phyloP scores from a whole-genome alignment of 371 early-diverging fungal genomes.

The Dichotomocladium elegans region DNA sequence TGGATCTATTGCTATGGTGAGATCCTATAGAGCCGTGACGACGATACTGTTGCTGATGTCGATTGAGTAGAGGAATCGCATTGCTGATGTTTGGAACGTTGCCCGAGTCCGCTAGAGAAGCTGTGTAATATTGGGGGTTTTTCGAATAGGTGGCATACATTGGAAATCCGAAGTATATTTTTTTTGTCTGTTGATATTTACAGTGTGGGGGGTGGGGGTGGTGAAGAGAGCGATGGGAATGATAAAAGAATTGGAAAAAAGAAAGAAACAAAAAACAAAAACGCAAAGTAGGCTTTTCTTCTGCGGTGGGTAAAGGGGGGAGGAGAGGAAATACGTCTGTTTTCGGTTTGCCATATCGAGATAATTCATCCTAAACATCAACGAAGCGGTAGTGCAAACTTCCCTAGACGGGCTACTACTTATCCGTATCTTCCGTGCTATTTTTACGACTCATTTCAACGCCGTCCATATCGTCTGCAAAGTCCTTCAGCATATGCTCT shows the following conservation, averaged over 20 bases:
- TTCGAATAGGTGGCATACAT: constrained; percentile 5
- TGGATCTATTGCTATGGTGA: too few relatives aligned
- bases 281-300: too few relatives aligned
- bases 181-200: too few relatives aligned
- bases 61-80: neutral
- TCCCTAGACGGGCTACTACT: too few relatives aligned
- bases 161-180: neutral
- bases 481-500: constrained; percentile 4
- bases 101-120: constrained; percentile 2
- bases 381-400: too few relatives aligned
- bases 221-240: constrained; percentile 1
- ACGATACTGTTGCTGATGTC: neutral
- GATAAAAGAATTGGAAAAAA: constrained; percentile 6
- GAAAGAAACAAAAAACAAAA: neutral
- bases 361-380: neutral
- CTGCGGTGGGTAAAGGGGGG: neutral
- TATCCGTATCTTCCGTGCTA: too few relatives aligned
- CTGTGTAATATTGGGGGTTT: constrained; percentile 6
- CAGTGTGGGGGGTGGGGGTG: neutral
- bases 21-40: too few relatives aligned
- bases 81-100: neutral
- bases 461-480: neutral
- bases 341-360: constrained; percentile 11
- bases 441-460: too few relatives aligned
- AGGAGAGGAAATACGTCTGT: neutral